These are phyloP conservation scores for Colletotrichum sp. DNA, from an alignment of 2,329 filamentous ascomycete species.

Conservation along the genomic window DNA sequence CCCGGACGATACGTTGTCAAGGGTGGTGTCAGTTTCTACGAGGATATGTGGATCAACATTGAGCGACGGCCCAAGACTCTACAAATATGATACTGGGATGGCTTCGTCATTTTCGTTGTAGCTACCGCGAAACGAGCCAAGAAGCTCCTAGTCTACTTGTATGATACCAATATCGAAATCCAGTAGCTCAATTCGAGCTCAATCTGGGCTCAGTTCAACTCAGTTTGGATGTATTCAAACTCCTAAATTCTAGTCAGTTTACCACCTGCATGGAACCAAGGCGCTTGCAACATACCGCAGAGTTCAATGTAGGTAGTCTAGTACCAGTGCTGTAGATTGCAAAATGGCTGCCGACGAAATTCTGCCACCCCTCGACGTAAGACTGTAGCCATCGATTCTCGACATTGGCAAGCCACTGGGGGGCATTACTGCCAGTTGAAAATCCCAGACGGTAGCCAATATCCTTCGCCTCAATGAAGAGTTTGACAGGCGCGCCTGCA, in stretches of 20 bases:
- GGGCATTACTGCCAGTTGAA: neutral
- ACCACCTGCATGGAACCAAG: accelerated
- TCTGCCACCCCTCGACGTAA: slow-evolving; percentile 19
- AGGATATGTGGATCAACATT: slow-evolving; percentile 43
- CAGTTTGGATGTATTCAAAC: slow-evolving; percentile 20
- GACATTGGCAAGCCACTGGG: slow-evolving; percentile 13
- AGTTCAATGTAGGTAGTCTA: slow-evolving; percentile 7
- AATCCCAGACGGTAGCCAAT: slow-evolving; percentile 12
- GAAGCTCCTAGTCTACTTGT: neutral
- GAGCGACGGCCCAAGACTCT: slow-evolving; percentile 8
- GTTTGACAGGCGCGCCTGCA: slow-evolving; percentile 8
- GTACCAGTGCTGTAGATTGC: slow-evolving; percentile 19
- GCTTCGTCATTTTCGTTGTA: neutral
- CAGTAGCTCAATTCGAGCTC: neutral
- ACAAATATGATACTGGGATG: neutral
- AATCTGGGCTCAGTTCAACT: neutral
- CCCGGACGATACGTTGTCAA: slow-evolving; percentile 42
- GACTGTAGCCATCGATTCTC: slow-evolving; percentile 19
- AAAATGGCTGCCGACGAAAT: slow-evolving; percentile 22
- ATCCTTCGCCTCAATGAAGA: slow-evolving; percentile 19
- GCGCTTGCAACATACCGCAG: neutral
- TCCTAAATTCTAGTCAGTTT: slow-evolving; percentile 3
- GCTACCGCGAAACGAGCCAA: neutral
- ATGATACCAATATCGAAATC: neutral
- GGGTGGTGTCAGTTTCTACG: slow-evolving; percentile 45